Conservation (phyloP, 2,329 filamentous ascomycete genomes). For the Pestalotiopsis sp. region DNA sequence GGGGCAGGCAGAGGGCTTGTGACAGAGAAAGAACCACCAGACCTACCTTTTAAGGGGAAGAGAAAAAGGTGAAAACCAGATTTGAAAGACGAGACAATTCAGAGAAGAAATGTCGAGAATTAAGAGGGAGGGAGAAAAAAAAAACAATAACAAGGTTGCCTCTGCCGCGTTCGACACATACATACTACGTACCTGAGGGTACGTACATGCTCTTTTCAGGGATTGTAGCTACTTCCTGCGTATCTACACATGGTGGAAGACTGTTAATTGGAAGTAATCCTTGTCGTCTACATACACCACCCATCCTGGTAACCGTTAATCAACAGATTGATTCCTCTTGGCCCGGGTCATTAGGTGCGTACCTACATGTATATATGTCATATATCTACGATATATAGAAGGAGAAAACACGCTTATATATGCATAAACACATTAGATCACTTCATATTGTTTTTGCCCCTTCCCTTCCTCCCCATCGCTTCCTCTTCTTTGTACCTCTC, state of each 20-base stretch:
- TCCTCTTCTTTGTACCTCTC: not conserved
- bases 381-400: not conserved
- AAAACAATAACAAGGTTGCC: not conserved
- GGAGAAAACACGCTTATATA: not conserved
- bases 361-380: not conserved
- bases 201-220: not conserved
- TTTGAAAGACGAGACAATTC: not conserved
- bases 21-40: no score
- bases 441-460: not conserved
- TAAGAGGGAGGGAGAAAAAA: not conserved
- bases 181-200: not conserved
- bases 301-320: not conserved
- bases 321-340: not conserved
- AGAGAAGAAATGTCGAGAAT: not conserved
- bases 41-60: no score
- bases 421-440: not conserved
- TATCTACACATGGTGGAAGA: not conserved
- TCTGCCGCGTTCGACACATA: not conserved
- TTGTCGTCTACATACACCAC: not conserved
- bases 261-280: not conserved
- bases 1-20: not conserved
- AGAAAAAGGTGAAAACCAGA: no score
- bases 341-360: not conserved
- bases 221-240: not conserved
- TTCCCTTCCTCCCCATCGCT: not conserved